Evolutionary conservation across 345 rosid species (phyloP), one percentile per base, ranked within the genome.

Genomic region (Alliaria petiolata): DNA sequence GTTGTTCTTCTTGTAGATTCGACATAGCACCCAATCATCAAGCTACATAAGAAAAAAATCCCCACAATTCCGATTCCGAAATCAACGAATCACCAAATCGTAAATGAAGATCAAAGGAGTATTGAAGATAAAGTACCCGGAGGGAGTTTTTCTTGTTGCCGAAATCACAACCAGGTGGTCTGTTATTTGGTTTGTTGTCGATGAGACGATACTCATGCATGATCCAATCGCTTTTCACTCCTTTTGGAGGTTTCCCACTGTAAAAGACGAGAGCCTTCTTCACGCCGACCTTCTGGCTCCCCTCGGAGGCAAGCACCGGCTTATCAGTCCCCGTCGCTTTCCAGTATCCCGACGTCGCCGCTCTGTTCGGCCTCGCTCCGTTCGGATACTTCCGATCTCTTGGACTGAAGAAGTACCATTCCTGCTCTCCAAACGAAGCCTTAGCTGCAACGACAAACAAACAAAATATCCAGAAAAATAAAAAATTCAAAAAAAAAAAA

Each of bases 341-440:
- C 99, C 99, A 95, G 49, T 95, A 95, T 14, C 99, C 99, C 0
- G 99, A 92, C 8, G 99, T 92, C 3, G 99, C 98, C 0, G 98
- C 99, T 70, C 99, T 75, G 83, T 95, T 95, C 2, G 99, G 99
- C 71, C 99, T 78, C 7, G 96, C 97, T 25, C 99, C 97, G 53
- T 95, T 95, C 20, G 99, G 99, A 56, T 95, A 95, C 75, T 95
- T 95, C 64, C 99, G 78, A 71, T 95, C 99, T 69, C 99, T 52
- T 0, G 99, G 99, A 67, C 95, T 95, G 71, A 95, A 95, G 61
- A 95, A 95, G 56, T 95, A 95, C 99, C 99, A 95, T 70, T 95
- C 99, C 26, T 89, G 91, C 81, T 95, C 97, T 7, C 99, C 99
- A 83, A 92, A 92, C 66, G 91, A 80, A 6, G 99, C 99, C 83